A percentile compares a stretch with the other conserved stretches of the same genome.
Conservation (phyloP, 1,284 basidiomycete species). For the Cutaneotrichosporon cavernicola region DNA sequence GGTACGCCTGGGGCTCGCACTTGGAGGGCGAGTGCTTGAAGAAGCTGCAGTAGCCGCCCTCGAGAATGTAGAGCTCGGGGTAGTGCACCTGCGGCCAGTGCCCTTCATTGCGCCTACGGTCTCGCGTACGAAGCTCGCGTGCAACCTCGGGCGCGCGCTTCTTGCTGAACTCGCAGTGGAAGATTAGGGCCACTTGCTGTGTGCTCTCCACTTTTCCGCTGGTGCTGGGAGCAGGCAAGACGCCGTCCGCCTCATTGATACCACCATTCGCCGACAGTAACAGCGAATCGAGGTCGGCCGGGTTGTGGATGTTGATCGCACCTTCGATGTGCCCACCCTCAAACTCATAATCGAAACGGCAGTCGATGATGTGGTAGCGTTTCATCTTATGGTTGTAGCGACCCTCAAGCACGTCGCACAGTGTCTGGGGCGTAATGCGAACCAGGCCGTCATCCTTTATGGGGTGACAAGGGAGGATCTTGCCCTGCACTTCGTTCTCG, state of each 20-base stretch:
- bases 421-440: conserved; percentile 78
- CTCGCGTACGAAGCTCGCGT: conserved; percentile 84
- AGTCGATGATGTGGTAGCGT: conserved; percentile 83
- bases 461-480: conserved; percentile 88
- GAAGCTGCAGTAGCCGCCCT: conserved; percentile 92
- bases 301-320: conserved; percentile 89
- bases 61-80: conserved; percentile 94
- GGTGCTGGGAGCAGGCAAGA: conserved; percentile 70
- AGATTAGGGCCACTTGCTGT: conserved; percentile 82
- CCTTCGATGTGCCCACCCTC: conserved; percentile 88
- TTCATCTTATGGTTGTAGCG: conserved; percentile 65
- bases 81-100: conserved; percentile 91
- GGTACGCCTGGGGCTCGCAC: conserved; percentile 79
- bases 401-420: conserved; percentile 73
- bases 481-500: conserved; percentile 88
- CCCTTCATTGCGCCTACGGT: conserved; percentile 81
- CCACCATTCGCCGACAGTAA: conserved; percentile 61
- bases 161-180: conserved; percentile 97
- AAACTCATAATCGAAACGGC: conserved; percentile 97
- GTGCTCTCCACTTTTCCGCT: conserved; percentile 65
- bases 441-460: conserved; percentile 94
- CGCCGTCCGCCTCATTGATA: conserved; percentile 50
- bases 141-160: conserved; percentile 96
- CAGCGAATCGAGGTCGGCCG: conserved; percentile 73
- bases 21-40: conserved; percentile 65